Percentiles rank a stretch among this genome's conserved stretches.
Conservation (phyloP, 495 filamentous ascomycete species). For the Penicillium desertorum region DNA sequence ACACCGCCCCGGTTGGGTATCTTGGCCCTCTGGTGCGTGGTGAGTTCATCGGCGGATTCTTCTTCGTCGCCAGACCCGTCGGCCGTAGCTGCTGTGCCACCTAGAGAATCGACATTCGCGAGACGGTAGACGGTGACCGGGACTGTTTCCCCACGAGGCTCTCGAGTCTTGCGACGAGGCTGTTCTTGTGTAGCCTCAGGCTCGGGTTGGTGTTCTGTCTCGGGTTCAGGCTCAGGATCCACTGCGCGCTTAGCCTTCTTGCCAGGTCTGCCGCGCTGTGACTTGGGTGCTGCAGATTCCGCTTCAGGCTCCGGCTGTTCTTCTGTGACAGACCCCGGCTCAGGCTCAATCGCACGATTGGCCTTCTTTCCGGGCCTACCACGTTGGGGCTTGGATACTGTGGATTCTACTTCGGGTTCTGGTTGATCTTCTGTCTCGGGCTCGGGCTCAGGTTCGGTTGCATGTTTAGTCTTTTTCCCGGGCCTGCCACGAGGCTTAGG, state of each 20-base stretch:
- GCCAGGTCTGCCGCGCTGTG: not conserved
- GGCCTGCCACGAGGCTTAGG: conserved; percentile 7
- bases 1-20: conserved; percentile 60
- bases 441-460: conserved; percentile 12
- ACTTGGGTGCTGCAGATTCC: not conserved
- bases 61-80: conserved; percentile 32
- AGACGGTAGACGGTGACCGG: conserved; percentile 49
- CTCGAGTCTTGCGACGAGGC: conserved; percentile 28
- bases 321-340: conserved; percentile 4
- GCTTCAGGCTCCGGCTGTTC: conserved; percentile 9
- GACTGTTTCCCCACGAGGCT: conserved; percentile 43
- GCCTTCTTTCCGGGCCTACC: conserved; percentile 12
- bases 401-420: conserved; percentile 5
- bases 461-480: conserved; percentile 6
- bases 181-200: conserved; percentile 21
- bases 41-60: conserved; percentile 38
- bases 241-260: not conserved
- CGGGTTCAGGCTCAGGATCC: conserved; percentile 5
- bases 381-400: conserved; percentile 4
- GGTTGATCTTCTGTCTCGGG: conserved; percentile 7
- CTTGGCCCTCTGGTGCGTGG: conserved; percentile 32
- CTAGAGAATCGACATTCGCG: conserved; percentile 36
- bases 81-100: conserved; percentile 16
- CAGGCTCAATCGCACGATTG: conserved; percentile 8
- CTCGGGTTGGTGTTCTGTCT: conserved; percentile 11